Conservation (phyloP, 2,329 filamentous ascomycete genomes). For the Colletotrichum endophyticum region DNA sequence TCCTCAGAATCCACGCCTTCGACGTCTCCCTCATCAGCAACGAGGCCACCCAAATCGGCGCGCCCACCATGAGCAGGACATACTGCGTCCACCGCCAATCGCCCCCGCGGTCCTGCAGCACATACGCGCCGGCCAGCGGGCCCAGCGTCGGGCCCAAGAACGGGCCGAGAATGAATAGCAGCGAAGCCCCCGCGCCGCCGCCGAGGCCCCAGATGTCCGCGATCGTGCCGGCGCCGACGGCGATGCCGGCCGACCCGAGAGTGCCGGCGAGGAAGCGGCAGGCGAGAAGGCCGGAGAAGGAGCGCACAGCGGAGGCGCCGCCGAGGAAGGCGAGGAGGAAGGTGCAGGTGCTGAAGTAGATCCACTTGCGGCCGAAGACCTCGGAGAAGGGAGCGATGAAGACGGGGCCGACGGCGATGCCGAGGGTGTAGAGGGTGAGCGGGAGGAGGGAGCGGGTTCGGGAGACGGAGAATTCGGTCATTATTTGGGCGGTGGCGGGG, state of each 20-base stretch:
- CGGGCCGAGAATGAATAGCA: slow-evolving; percentile 76
- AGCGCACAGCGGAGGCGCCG: slow-evolving; percentile 65
- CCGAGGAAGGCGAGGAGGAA: slow-evolving; percentile 71
- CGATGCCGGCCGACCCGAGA: slow-evolving; percentile 74
- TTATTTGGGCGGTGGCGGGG: slow-evolving; percentile 1
- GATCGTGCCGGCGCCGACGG: slow-evolving; percentile 77
- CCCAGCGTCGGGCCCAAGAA: slow-evolving; percentile 52
- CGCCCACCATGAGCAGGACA: slow-evolving; percentile 22
- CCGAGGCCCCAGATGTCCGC: slow-evolving; percentile 71
- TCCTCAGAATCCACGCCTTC: slow-evolving; percentile 9
- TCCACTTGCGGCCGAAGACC: slow-evolving; percentile 66
- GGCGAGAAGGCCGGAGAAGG: slow-evolving; percentile 72
- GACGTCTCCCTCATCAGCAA: slow-evolving; percentile 16
- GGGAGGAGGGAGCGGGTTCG: slow-evolving; percentile 6
- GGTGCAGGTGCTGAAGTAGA: slow-evolving; percentile 72
- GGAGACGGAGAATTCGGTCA: slow-evolving; percentile 19
- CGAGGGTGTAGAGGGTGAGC: slow-evolving; percentile 74
- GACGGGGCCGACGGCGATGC: slow-evolving; percentile 76
- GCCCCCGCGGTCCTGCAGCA: slow-evolving; percentile 1
- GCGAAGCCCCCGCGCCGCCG: slow-evolving; percentile 68
- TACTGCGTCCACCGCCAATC: slow-evolving; percentile 28
- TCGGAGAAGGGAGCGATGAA: slow-evolving; percentile 82
- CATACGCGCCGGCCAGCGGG: slow-evolving; percentile 59
- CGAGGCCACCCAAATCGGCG: not conserved
- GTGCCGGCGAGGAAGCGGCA: slow-evolving; percentile 73